Evolutionary conservation across 2,329 filamentous ascomycete species (phyloP).

Genomic region (Pseudogymnoascus sp.): DNA sequence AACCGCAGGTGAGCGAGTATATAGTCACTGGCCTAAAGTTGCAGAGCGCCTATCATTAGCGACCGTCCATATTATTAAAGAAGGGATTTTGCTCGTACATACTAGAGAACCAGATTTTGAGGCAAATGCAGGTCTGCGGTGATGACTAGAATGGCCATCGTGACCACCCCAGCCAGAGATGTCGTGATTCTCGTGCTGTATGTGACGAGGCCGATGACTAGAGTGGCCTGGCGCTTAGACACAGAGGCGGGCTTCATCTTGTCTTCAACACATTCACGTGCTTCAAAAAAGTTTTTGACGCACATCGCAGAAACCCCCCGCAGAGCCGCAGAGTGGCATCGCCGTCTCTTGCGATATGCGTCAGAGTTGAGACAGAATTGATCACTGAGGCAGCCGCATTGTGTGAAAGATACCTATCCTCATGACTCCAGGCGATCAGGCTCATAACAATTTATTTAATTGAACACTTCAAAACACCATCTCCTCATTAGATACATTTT

Average conservation of each 20-base stretch:
- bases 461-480: too few species aligned
- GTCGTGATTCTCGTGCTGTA: background rate
- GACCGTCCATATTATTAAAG: background rate
- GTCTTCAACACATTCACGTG: too few species aligned
- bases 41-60: background rate
- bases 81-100: background rate
- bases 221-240: background rate
- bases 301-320: too few species aligned
- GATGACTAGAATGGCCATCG: constrained; percentile 34
- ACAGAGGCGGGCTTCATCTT: background rate
- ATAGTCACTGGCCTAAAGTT: background rate
- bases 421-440: too few species aligned
- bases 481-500: too few species aligned
- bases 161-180: constrained; percentile 16
- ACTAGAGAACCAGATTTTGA: background rate
- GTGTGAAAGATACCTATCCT: too few species aligned
- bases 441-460: too few species aligned
- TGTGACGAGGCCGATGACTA: background rate
- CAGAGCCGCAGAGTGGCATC: too few species aligned
- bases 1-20: background rate
- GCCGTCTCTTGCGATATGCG: too few species aligned
- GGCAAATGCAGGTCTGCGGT: constrained; percentile 27
- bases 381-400: too few species aligned
- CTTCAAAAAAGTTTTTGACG: too few species aligned
- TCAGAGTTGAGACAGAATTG: too few species aligned